These are phyloP conservation scores for Zygoascus hellenicus DNA, from an alignment of 1,139 yeast species.

Conservation along the genomic window DNA sequence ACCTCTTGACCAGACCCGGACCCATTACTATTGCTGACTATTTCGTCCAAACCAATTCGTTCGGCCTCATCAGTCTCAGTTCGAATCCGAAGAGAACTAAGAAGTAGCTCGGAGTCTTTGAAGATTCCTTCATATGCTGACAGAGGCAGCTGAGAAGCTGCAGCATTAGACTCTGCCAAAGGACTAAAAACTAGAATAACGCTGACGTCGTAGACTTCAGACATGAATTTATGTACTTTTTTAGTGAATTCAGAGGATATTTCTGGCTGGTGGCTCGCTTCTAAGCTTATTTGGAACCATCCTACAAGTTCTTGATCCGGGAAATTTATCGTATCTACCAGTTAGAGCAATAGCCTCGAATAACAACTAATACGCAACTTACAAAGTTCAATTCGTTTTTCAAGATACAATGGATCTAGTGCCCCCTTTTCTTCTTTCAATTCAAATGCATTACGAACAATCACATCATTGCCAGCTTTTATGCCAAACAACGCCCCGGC, in stretches of 20 bases:
- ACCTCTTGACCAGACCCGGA: slow-evolving; percentile 8
- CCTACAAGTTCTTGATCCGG: slow-evolving; percentile 33
- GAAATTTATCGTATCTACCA: slow-evolving; percentile 27
- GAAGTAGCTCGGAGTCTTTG: slow-evolving; percentile 20
- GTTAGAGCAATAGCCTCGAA: slow-evolving; percentile 1
- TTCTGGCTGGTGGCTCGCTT: not conserved
- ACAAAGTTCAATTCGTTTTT: slow-evolving; percentile 26
- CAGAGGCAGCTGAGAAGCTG: slow-evolving; percentile 27
- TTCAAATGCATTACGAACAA: slow-evolving; percentile 33
- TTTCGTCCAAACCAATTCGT: slow-evolving; percentile 34
- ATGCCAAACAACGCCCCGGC: slow-evolving; percentile 34
- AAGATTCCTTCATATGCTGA: slow-evolving; percentile 28
- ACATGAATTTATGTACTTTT: slow-evolving; percentile 21
- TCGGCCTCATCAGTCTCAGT: slow-evolving; percentile 35
- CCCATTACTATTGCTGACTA: slow-evolving; percentile 23
- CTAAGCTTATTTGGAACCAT: slow-evolving; percentile 27
- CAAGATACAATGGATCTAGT: slow-evolving; percentile 25
- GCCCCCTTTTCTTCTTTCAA: slow-evolving; percentile 18
- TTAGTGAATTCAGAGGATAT: slow-evolving; percentile 5
- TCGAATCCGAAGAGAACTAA: slow-evolving; percentile 22
- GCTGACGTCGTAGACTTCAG: slow-evolving; percentile 21
- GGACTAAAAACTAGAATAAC: slow-evolving; percentile 22
- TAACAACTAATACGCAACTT: slow-evolving; percentile 10
- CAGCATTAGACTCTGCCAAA: slow-evolving; percentile 10
- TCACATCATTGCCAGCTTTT: slow-evolving; percentile 26